A percentile compares a stretch with the other conserved stretches of the same genome.
Evolutionary conservation across 1,284 basidiomycete genomes (phyloP).

Genomic region (Cronartium ribicola): DNA sequence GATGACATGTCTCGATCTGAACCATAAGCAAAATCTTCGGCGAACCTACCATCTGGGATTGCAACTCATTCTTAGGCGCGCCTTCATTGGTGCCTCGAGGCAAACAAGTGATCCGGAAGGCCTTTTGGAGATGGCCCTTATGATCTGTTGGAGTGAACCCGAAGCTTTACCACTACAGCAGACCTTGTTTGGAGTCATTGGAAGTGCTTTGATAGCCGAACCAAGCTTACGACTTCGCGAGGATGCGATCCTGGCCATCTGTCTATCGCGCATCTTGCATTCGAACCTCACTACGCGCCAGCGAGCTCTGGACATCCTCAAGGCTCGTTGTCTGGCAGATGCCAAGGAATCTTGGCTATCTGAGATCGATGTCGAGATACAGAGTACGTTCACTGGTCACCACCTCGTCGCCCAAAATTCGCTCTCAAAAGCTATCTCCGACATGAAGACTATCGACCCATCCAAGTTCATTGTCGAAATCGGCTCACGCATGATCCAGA

Average conservation of each 20-base stretch:
- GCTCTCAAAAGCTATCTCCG: conserved; percentile 20
- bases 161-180: conserved; percentile 16
- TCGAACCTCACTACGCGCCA: conserved; percentile 26
- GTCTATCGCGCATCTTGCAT: conserved; percentile 36
- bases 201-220: conserved; percentile 18
- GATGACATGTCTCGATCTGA: background rate
- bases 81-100: conserved; percentile 27
- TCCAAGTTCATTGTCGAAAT: conserved; percentile 25
- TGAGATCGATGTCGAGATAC: conserved; percentile 27
- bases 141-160: conserved; percentile 36
- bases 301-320: conserved; percentile 33
- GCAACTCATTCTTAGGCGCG: conserved; percentile 7
- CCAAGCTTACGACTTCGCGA: conserved; percentile 28
- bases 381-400: conserved; percentile 36
- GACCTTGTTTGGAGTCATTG: conserved; percentile 32
- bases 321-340: conserved; percentile 10
- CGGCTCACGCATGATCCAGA: conserved; percentile 31
- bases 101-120: conserved; percentile 38
- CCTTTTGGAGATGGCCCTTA: conserved; percentile 25
- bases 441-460: conserved; percentile 10
- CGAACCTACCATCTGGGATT: background rate
- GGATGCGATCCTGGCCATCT: conserved; percentile 18
- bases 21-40: too few species aligned
- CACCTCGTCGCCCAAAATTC: conserved; percentile 30
- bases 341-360: conserved; percentile 11